These are phyloP conservation scores for Phytophthora nicotianae DNA, from an alignment of 352 stramenopile genomes.

Conservation along the genomic window DNA sequence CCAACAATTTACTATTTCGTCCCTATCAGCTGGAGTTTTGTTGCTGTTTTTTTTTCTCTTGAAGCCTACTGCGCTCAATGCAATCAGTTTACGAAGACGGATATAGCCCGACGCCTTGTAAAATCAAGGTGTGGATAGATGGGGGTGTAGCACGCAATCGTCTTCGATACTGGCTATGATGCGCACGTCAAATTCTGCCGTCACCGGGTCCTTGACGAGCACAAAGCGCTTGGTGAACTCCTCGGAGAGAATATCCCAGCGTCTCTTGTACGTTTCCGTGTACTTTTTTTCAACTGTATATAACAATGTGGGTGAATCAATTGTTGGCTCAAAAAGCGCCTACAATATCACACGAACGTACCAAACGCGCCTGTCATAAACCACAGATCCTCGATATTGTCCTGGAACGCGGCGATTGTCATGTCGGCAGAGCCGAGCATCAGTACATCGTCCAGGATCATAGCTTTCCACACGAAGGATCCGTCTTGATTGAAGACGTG, in stretches of 20 bases:
- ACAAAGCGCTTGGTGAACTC: not conserved
- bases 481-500: not conserved
- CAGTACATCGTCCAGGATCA: not conserved
- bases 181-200: not conserved
- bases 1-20: too few species aligned
- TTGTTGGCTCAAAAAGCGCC: not conserved
- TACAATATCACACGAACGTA: not conserved
- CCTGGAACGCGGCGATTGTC: not conserved
- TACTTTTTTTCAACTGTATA: not conserved
- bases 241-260: not conserved
- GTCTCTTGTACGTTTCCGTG: not conserved
- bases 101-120: not conserved
- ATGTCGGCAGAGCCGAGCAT: not conserved
- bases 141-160: not conserved
- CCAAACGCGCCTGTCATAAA: not conserved
- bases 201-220: not conserved
- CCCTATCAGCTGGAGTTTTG: too few species aligned
- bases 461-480: not conserved
- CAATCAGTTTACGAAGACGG: not conserved
- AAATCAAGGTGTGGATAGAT: too few species aligned
- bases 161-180: not conserved
- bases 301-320: not conserved
- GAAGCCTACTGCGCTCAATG: too few species aligned
- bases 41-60: too few species aligned
- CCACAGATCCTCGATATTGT: too few species aligned